A percentile compares a stretch with the other conserved stretches of the same genome.
These are phyloP conservation scores for Parathielavia hyrcaniae DNA, from an alignment of 495 filamentous ascomycete genomes.

Conservation along the genomic window DNA sequence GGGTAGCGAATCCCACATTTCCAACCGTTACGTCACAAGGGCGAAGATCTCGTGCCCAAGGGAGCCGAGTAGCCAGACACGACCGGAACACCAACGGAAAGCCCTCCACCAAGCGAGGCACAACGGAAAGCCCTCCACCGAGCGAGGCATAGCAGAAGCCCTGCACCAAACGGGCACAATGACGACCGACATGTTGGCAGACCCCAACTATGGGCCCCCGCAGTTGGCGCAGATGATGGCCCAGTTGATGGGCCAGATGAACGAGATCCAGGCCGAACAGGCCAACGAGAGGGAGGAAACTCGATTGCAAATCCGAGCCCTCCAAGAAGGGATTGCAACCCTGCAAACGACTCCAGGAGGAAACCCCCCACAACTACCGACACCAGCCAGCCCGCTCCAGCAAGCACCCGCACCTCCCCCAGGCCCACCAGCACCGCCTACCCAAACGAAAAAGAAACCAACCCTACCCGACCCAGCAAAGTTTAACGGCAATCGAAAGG, in stretches of 20 bases:
- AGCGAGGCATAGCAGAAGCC: too few relatives aligned
- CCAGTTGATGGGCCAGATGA: too few relatives aligned
- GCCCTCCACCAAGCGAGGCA: too few relatives aligned
- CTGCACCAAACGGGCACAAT: too few relatives aligned
- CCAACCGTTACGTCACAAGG: conserved; percentile 1
- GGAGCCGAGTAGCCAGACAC: conserved; percentile 7
- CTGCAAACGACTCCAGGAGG: neutral
- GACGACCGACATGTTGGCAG: too few relatives aligned
- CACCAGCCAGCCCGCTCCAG: neutral
- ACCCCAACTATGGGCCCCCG: too few relatives aligned
- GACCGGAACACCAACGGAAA: neutral
- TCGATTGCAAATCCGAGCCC: neutral
- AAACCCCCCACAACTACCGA: neutral
- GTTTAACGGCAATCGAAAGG: neutral
- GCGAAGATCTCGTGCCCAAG: conserved; percentile 1
- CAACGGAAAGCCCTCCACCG: too few relatives aligned
- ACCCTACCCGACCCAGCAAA: neutral
- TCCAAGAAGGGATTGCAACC: neutral
- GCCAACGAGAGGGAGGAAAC: neutral
- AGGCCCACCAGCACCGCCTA: neutral
- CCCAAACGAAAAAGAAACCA: neutral
- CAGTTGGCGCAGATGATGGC: too few relatives aligned
- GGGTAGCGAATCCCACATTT: conserved; percentile 5
- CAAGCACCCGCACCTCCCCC: neutral
- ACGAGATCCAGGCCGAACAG: neutral